Evolutionary conservation across 1,284 basidiomycete species (phyloP), one percentile per base, ranked within the genome.

Genomic region (Schizophyllum commune): DNA sequence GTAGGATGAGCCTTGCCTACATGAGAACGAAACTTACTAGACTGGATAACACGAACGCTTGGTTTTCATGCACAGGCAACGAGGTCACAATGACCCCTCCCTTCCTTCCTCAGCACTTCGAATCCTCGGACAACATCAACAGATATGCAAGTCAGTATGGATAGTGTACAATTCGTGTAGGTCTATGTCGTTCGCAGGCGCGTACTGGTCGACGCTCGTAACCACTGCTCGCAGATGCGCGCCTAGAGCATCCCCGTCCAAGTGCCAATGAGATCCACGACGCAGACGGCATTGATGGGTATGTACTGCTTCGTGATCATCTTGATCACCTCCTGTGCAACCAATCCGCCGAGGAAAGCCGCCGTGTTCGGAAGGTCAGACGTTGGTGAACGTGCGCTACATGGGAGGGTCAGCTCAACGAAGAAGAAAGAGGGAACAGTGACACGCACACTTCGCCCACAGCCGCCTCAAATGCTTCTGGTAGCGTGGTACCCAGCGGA

Each of bases 321-420:
- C 81, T 99, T 99, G 83, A 99, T 98, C 6, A 88, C 87, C 74
- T 99, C 97, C 69, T 99, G 97, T n/a, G 94, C 94, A 27, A 96
- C 91, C 19, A 99, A 74, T 0, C 96, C 97, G 15, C 97, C 97
- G 1, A 98, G 76, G 69, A 99, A 86, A 0, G 95, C 95, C 0
- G 97, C 92, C 0, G 90, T 96, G 65, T 94, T 96, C 0, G 96
- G 95, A 1, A 98, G 75, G 67, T 96, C 93, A 0, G 92, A 86
- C 1, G 85, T 89, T 1, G 92, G 94, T 1, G 94, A 83, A 17
- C 96, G 88, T 4, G 80, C 85, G 60, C 91, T 92, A 51, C 22
- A 47, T 20, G 61, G 61, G 19, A 70, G 61, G 47, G 53, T 21
- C 68, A 32, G 55, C 20, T 21, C 7, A 17, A 11, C 7, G 52